Evolutionary conservation across 2,329 filamentous ascomycete genomes (phyloP), one percentile per base, ranked within the genome.

Genomic region (Simplicillium aogashimaense): DNA sequence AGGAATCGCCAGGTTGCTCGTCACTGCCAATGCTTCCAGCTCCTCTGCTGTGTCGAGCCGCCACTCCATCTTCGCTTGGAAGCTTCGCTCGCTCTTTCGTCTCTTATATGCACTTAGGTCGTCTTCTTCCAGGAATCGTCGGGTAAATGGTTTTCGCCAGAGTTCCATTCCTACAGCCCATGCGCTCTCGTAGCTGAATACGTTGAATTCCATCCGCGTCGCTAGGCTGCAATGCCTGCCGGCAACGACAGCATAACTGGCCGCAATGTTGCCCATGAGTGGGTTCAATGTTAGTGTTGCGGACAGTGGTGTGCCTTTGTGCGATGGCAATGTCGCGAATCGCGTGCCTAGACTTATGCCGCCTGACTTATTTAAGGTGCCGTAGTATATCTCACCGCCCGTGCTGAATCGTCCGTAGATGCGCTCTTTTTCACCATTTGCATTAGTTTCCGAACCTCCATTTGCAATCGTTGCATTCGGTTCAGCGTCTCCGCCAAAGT

Each of bases 111-210:
- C 20, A 9, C 6, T 25, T 5, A 25, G 20, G 9, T 25, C 20
- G 20, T 25, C 20, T 25, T 25, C 20, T 9, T 25, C 6, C 50
- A 17, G 53, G 61, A 51, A 60, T 56, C 33, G 63, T 14, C 66
- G 61, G 45, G 50, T 42, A 13, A 63, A 58, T 15, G 68, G 69
- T 52, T 78, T 82, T 53, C 86, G 80, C 90, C 92, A 98, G 34
- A 97, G 68, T 65, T 98, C 92, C 65, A 87, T 86, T 12, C 92
- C 92, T 17, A 97, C 75, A 18, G 88, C 82, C 70, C 95, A 83
- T 43, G 92, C 85, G 56, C 87, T 95, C 66, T 98, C 92, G 66
- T 95, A 98, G 57, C 87, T 95, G 64, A 95, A 97, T 37, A 95
- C 84, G 54, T 98, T 98, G 64, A 98, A 98, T 55, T 94, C 88